Base-by-base conservation (phyloP, 1,284 basidiomycete species). In the Trichosporon sp. region DNA sequence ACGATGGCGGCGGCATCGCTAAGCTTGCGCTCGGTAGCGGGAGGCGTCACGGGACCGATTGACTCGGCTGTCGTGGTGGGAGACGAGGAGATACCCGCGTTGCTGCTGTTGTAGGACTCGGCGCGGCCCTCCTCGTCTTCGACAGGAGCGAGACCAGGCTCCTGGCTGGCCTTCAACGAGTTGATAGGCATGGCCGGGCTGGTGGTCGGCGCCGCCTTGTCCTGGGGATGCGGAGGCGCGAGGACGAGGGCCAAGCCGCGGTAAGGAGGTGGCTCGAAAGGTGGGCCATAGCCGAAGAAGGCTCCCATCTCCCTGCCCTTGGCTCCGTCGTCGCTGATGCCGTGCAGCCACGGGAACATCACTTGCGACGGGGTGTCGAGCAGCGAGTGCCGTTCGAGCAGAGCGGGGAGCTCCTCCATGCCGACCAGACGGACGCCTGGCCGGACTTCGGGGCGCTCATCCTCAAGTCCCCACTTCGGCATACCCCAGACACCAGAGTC, bases 281-380 rank as follows among this genome's bases (percentile, higher is more conserved):
- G 78, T 7, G 82, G 77, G 9, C 67, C 65, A 38, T 78, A 73
- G 76, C 82, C 81, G 67, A 83, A 83, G 75, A 83, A 83, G 1
- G 77, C 74, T 42, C 72, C 82, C 82, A 81, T 82, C 47, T 78
- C 77, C 8, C 75, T 70, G 9, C 75, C 82, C 72, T 77, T 81
- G 34, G 69, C 72, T 13, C 75, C 81, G 65, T 82, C 82, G 64
- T 83, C 82, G 35, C 77, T 76, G 62, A 83, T 83, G 4, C 82
- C 82, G 69, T 83, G 82, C 6, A 83, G 73, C 82, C 82, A 83
- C 0, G 82, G 82, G 68, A 83, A 83, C 32, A 83, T 74, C 18
- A 81, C 76, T 31, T 81, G 78, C 60, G 77, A 80, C 2, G 82
- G 82, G 1, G 78, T 79, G 70, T 83, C 81, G 29, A 80, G 74